Percentiles rank a stretch among this genome's conserved stretches.
Evolutionary conservation across 2,329 filamentous ascomycete genomes (phyloP).

Genomic region (Xylariaceae sp.): DNA sequence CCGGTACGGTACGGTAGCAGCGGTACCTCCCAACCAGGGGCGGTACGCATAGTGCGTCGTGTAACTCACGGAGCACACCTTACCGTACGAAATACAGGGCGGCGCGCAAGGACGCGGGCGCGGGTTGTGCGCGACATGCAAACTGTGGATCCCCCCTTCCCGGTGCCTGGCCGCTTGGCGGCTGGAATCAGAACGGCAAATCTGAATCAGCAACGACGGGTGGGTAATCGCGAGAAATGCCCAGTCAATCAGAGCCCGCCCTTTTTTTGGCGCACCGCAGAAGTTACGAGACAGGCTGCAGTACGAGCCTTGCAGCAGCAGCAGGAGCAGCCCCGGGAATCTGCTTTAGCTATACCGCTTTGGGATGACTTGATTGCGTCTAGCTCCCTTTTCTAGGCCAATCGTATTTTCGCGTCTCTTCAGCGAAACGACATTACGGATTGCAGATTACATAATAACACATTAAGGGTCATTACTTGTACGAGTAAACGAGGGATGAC

Average conservation of each 20-base stretch:
- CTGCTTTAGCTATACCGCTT: constrained; percentile 6
- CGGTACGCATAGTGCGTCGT: background rate
- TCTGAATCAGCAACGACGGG: constrained; percentile 3
- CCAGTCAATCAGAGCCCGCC: constrained; percentile 16
- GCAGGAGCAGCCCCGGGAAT: constrained; percentile 7
- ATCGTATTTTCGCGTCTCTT: constrained; percentile 25
- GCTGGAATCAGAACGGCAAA: constrained; percentile 7
- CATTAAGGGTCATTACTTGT: too few species aligned
- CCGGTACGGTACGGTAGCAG: background rate
- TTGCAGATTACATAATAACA: too few species aligned
- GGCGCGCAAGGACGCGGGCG: constrained; percentile 6
- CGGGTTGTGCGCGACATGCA: constrained; percentile 8
- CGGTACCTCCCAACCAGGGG: background rate
- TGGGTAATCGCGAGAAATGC: background rate
- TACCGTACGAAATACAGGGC: background rate
- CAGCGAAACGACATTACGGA: background rate
- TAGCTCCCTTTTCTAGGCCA: constrained; percentile 15
- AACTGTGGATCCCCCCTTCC: constrained; percentile 8
- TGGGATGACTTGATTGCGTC: constrained; percentile 11
- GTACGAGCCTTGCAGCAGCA: constrained; percentile 2
- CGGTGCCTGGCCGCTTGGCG: background rate
- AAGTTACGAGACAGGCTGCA: background rate
- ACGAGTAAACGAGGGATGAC: too few species aligned
- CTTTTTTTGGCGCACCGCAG: background rate
- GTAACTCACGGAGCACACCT: background rate